Evolutionary conservation across 495 filamentous ascomycete genomes (phyloP).

Genomic region (Staphylotrichum longicolle): DNA sequence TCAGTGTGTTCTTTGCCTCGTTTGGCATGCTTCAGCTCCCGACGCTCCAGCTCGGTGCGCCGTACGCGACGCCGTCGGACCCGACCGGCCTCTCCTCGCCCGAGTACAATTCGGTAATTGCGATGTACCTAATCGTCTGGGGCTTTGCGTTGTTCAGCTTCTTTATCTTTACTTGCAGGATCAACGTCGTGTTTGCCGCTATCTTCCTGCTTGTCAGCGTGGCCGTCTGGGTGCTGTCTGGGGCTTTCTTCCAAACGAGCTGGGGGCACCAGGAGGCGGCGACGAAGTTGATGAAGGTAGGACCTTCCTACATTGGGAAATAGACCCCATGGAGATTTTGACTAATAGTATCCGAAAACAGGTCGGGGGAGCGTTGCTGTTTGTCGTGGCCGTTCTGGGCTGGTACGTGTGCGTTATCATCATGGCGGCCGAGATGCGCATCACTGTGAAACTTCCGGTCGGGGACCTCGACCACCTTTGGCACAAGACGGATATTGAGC

Average conservation of each 20-base stretch:
- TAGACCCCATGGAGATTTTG: too few species aligned
- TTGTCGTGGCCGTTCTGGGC: conserved; percentile 50
- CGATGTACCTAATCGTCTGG: conserved; percentile 54
- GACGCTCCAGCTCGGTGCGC: conserved; percentile 46
- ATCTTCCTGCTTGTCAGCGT: conserved; percentile 54
- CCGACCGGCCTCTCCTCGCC: conserved; percentile 44
- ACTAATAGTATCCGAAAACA: not conserved
- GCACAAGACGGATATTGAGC: conserved; percentile 48
- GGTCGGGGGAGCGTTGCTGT: conserved; percentile 47
- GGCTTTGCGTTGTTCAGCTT: conserved; percentile 57
- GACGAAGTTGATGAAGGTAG: conserved; percentile 46
- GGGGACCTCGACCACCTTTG: conserved; percentile 55
- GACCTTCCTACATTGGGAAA: not conserved
- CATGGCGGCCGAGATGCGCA: conserved; percentile 58
- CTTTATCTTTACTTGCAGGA: conserved; percentile 55
- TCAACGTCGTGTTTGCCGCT: conserved; percentile 52
- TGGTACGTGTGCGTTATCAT: conserved; percentile 57
- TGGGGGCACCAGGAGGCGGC: conserved; percentile 46
- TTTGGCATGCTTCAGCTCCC: conserved; percentile 55
- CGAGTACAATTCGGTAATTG: conserved; percentile 51
- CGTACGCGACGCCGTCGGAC: conserved; percentile 46
- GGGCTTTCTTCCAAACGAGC: conserved; percentile 52
- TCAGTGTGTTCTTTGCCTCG: conserved; percentile 56
- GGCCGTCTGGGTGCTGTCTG: conserved; percentile 48
- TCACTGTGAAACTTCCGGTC: conserved; percentile 51